Evolutionary conservation across 495 filamentous ascomycete species (phyloP).

Genomic region (Neurospora sp.): DNA sequence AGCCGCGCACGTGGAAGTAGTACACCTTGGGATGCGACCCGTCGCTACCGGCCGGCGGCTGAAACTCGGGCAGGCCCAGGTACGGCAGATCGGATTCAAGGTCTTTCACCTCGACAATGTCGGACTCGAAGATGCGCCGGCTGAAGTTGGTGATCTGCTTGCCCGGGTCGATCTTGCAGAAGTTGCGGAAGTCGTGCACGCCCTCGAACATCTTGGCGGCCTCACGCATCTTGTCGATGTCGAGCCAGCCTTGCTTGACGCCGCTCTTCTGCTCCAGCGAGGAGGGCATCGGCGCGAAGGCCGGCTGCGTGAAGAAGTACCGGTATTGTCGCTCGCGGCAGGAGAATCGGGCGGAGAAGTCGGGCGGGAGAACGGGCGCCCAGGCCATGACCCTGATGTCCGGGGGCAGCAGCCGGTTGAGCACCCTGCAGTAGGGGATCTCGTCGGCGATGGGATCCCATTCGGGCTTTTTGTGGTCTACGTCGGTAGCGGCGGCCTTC

Average conservation of each 20-base stretch:
- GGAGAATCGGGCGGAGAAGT: slow-evolving; percentile 87
- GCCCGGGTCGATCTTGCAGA: slow-evolving; percentile 79
- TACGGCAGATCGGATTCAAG: slow-evolving; percentile 35
- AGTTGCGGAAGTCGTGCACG: slow-evolving; percentile 89
- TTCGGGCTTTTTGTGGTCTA: slow-evolving; percentile 12
- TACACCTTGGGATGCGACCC: slow-evolving; percentile 55
- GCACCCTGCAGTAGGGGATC: slow-evolving; percentile 63
- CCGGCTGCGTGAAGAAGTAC: slow-evolving; percentile 96
- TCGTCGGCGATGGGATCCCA: slow-evolving; percentile 77
- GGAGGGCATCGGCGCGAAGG: slow-evolving; percentile 52
- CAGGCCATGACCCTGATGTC: slow-evolving; percentile 89
- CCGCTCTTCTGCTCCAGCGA: slow-evolving; percentile 9
- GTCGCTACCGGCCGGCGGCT: neutral
- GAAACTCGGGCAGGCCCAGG: slow-evolving; percentile 16
- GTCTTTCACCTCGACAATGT: slow-evolving; percentile 58
- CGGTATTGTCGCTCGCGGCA: slow-evolving; percentile 82
- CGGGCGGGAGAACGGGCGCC: slow-evolving; percentile 68
- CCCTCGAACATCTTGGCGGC: slow-evolving; percentile 74
- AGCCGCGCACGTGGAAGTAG: slow-evolving; percentile 74
- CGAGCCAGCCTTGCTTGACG: slow-evolving; percentile 43
- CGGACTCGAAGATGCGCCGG: slow-evolving; percentile 62
- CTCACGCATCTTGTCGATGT: slow-evolving; percentile 76
- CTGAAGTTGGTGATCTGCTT: slow-evolving; percentile 81
- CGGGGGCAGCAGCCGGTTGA: slow-evolving; percentile 79
- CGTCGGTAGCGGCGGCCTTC: neutral